Conservation (phyloP, 345 rosid species). For the Eucalyptus marginata region DNA sequence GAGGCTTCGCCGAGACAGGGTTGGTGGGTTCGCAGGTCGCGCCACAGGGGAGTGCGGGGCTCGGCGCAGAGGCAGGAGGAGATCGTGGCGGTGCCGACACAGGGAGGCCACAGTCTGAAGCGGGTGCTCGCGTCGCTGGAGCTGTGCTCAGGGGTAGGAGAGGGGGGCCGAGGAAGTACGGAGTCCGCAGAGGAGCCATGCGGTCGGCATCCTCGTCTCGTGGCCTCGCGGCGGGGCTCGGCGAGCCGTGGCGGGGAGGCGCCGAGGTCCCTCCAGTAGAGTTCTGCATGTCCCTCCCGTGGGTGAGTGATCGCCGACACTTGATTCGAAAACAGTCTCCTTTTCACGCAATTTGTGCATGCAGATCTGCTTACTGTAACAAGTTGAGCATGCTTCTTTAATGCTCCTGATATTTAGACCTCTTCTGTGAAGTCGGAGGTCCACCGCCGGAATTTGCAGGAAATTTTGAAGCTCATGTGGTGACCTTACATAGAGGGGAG, state of each 20-base stretch:
- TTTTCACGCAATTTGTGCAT: background rate
- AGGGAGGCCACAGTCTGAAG: background rate
- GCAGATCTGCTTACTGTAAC: background rate
- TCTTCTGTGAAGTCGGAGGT: conserved; percentile 6
- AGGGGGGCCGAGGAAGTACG: background rate
- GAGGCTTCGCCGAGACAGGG: background rate
- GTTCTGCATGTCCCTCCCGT: background rate
- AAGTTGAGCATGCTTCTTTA: background rate
- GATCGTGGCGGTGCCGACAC: background rate
- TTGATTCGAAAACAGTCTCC: background rate
- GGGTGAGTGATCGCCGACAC: background rate
- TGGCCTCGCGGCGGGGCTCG: background rate
- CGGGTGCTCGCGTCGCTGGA: background rate
- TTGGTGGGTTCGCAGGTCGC: background rate
- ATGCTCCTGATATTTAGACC: background rate
- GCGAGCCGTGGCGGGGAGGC: conserved; percentile 15
- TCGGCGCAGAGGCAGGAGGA: background rate
- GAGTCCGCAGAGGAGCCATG: background rate
- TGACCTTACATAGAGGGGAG: conserved; percentile 11
- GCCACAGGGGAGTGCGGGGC: background rate
- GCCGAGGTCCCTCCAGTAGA: conserved; percentile 10
- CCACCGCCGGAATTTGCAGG: conserved; percentile 10
- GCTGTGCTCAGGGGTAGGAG: background rate
- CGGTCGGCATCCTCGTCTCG: background rate
- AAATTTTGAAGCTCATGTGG: conserved; percentile 12